Percentiles rank a stretch among this genome's conserved stretches.
phyloP scores from a whole-genome alignment of 768 basidiomycete genomes.

The Crassisporium funariophilum region DNA sequence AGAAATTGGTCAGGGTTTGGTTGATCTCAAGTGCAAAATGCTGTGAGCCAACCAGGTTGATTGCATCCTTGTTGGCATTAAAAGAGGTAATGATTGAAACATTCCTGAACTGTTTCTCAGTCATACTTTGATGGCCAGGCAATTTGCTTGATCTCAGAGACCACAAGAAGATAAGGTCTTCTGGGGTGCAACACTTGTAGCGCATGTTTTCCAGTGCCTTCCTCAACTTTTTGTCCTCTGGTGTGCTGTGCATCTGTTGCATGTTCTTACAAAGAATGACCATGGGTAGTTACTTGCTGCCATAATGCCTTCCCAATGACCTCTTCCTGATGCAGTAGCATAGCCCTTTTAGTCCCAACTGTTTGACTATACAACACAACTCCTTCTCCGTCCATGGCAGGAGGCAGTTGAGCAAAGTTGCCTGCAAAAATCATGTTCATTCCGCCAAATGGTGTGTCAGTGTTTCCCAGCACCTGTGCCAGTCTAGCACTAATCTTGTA shows the following conservation, averaged over 20 bases:
- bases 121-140: neutral
- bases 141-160: conserved; percentile 14
- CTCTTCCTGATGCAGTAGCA: conserved; percentile 13
- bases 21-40: conserved; percentile 33
- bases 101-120: conserved; percentile 22
- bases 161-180: conserved; percentile 29
- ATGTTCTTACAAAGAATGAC: conserved; percentile 36
- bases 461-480: conserved; percentile 16
- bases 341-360: conserved; percentile 4
- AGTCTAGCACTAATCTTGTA: conserved; percentile 31
- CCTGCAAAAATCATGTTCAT: conserved; percentile 39
- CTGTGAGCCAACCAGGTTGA: conserved; percentile 28
- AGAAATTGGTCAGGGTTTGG: conserved; percentile 28
- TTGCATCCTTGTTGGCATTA: conserved; percentile 31
- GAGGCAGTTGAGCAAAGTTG: conserved; percentile 39
- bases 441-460: conserved; percentile 32
- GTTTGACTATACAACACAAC: conserved; percentile 17
- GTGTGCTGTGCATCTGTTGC: conserved; percentile 23
- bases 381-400: conserved; percentile 19
- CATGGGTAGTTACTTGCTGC: conserved; percentile 33
- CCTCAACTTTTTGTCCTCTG: conserved; percentile 27
- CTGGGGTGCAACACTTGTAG: conserved; percentile 20
- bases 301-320: conserved; percentile 29
- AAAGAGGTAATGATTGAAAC: conserved; percentile 33
- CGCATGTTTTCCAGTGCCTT: conserved; percentile 32